These are phyloP conservation scores for Parastagonospora avenae DNA, from an alignment of 2,329 filamentous ascomycete species.

Conservation along the genomic window DNA sequence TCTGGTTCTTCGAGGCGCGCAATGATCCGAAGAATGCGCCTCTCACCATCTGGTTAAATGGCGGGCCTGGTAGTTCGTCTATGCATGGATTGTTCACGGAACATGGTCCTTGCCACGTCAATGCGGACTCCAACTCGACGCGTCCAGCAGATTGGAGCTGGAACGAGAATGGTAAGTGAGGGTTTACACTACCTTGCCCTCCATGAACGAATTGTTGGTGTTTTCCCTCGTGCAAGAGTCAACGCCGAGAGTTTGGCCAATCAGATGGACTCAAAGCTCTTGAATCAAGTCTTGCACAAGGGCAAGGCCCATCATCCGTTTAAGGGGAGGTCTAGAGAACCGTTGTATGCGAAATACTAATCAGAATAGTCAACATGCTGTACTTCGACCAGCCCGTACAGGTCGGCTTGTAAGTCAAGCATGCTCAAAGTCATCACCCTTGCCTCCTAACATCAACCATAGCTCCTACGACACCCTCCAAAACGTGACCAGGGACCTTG, in stretches of 20 bases:
- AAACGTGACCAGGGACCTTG: constrained; percentile 23
- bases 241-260: no score
- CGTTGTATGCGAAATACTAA: background rate
- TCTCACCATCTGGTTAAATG: constrained; percentile 60
- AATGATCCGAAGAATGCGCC: constrained; percentile 57
- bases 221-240: no score
- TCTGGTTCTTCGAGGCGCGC: constrained; percentile 59
- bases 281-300: no score
- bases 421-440: background rate
- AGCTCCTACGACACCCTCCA: constrained; percentile 52
- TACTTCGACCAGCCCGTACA: constrained; percentile 68
- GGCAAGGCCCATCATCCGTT: no score
- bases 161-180: constrained; percentile 36
- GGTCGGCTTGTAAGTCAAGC: constrained; percentile 54
- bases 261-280: no score
- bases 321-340: no score
- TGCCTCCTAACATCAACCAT: background rate
- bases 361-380: constrained; percentile 51
- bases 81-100: constrained; percentile 56
- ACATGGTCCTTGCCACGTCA: constrained; percentile 56
- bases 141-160: constrained; percentile 19
- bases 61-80: constrained; percentile 33
- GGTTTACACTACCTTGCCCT: background rate
- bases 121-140: constrained; percentile 13
- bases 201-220: no score